Evolutionary conservation across 495 filamentous ascomycete genomes (phyloP), one percentile per base, ranked within the genome.

Genomic region (Daldinia decipiens): DNA sequence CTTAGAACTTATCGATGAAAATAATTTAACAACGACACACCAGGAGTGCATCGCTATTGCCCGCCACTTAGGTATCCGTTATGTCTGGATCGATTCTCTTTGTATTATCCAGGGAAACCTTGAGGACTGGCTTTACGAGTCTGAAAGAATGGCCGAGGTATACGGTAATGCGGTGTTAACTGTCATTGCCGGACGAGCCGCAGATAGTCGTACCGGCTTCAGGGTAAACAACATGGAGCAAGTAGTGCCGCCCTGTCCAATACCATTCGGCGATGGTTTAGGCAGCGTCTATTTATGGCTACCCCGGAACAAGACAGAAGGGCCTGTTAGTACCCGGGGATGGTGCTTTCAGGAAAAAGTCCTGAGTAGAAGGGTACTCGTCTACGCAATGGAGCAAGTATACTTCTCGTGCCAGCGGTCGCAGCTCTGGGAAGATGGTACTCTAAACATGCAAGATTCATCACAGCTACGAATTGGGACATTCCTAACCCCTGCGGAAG

Each of bases 281-380:
- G 70, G 65, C 0, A 21, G 43, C 7, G 3, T 68, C 3, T 61
- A 40, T 13, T 21, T 72, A n/a, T 56, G 31, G 1, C 31, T 72
- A 0, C 32, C 47, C 6, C 65, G 60, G 4, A 0, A 1, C 15
- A 43, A 3, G 3, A 4, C 0, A 8, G 12, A 7, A 5, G 65
- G 60, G 40, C 56, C 60, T 19, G 12, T 68, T 2, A 29, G 36
- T 6, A 24, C 17, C 26, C 56, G 70, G 6, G 70, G 70, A 12
- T 72, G 70, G 70, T 72, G 70, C n/a, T 82, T 78, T 53, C 80
- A 83, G 59, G 81, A 82, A 54, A 71, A 71, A 12, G 55, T 81
- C 1, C 45, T 82, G 4, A 80, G 79, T 21, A 70, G 67, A 21
- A 70, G 80, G 5, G 40, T 71, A 3, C 54, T 82, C 2, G 32